Percentiles rank a stretch among this genome's conserved stretches.
Conservation (phyloP, 495 filamentous ascomycete species). For the Cryomyces antarcticus region DNA sequence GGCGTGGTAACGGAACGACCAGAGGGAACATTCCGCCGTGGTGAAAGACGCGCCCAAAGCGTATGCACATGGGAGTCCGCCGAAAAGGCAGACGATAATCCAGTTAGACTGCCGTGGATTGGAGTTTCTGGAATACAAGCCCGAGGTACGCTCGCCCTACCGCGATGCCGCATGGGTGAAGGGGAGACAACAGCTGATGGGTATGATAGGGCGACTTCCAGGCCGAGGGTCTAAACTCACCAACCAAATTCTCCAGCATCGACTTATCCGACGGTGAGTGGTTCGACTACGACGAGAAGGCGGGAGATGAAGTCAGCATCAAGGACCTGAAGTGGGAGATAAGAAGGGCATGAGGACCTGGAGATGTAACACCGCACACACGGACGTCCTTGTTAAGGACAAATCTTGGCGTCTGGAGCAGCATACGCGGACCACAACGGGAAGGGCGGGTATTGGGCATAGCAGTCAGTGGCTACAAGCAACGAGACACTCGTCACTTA, state of each 20-base stretch:
- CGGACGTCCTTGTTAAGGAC: no score
- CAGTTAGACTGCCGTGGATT: slow-evolving; percentile 85
- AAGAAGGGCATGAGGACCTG: slow-evolving; percentile 30
- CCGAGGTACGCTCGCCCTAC: slow-evolving; percentile 37
- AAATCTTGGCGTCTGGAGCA: no score
- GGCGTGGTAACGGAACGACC: not conserved
- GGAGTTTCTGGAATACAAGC: slow-evolving; percentile 75
- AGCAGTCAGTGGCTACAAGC: no score
- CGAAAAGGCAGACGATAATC: slow-evolving; percentile 55
- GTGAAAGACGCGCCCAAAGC: slow-evolving; percentile 51
- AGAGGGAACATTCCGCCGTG: slow-evolving; percentile 46
- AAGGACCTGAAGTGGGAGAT: slow-evolving; percentile 86
- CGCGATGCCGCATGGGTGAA: slow-evolving; percentile 3
- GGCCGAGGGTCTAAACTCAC: slow-evolving; percentile 58
- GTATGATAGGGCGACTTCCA: slow-evolving; percentile 60
- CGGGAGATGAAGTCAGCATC: slow-evolving; percentile 62
- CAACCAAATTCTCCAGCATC: slow-evolving; percentile 56
- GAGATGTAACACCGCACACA: no score
- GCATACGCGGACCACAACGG: no score
- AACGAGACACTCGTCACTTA: no score
- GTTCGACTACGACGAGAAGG: slow-evolving; percentile 71
- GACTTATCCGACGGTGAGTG: slow-evolving; percentile 76
- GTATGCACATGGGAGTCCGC: slow-evolving; percentile 47
- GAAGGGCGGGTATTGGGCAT: no score
- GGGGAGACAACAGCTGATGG: not conserved